phyloP scores from a whole-genome alignment of 2,329 filamentous ascomycete species.

The Aspergillus jensenii region DNA sequence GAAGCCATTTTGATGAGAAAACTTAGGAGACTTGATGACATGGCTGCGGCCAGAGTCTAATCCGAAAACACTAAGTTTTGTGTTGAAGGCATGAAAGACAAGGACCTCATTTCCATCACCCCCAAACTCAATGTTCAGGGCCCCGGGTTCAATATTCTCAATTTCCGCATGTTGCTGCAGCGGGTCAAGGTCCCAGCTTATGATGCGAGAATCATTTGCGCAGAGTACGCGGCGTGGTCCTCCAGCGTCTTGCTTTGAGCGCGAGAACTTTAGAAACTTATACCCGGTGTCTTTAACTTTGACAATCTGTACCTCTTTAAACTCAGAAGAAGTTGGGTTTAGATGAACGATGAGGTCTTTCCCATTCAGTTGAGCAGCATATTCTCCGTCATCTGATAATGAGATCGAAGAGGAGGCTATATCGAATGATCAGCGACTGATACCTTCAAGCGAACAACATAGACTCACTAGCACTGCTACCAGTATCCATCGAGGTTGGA shows the following conservation, averaged over 20 bases:
- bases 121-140: conserved; percentile 41
- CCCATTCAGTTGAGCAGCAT: conserved; percentile 28
- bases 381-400: conserved; percentile 32
- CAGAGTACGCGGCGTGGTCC: conserved; percentile 31
- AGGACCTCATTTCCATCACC: conserved; percentile 37
- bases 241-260: conserved; percentile 1
- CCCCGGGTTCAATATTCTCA: conserved; percentile 38
- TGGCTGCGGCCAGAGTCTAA: conserved; percentile 36
- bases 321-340: conserved; percentile 27
- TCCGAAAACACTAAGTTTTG: conserved; percentile 37
- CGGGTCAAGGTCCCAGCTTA: conserved; percentile 38
- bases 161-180: conserved; percentile 40
- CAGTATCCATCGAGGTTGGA: conserved; percentile 28
- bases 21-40: conserved; percentile 43
- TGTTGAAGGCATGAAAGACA: conserved; percentile 41
- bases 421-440: background rate
- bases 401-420: conserved; percentile 17
- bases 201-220: conserved; percentile 34
- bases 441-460: background rate
- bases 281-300: conserved; percentile 32
- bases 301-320: conserved; percentile 31
- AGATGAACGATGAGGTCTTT: conserved; percentile 37
- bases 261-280: conserved; percentile 34
- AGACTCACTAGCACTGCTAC: conserved; percentile 24
- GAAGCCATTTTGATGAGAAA: conserved; percentile 34